phyloP scores from a whole-genome alignment of 1,284 basidiomycete species.

The Malassezia cuniculi region DNA sequence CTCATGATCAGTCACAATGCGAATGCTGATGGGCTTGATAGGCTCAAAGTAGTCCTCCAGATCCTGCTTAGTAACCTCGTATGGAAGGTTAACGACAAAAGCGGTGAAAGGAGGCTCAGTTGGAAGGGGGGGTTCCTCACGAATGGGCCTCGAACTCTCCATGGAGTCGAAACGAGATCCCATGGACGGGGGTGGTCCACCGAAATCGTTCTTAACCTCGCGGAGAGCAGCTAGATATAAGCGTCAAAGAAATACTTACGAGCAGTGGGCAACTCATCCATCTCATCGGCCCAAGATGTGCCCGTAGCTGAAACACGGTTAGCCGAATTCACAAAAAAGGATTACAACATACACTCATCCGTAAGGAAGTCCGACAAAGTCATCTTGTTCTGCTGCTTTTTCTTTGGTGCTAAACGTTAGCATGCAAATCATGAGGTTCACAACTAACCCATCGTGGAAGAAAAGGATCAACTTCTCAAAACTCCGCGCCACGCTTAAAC shows the following conservation, averaged over 20 bases:
- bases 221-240: slow-evolving; percentile 4
- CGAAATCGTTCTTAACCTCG: slow-evolving; percentile 2
- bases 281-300: slow-evolving; percentile 43
- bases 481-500: no score
- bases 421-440: background rate
- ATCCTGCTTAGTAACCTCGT: slow-evolving; percentile 75
- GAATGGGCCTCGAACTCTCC: slow-evolving; percentile 45
- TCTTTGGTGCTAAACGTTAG: slow-evolving; percentile 25
- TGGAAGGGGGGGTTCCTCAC: slow-evolving; percentile 88
- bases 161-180: slow-evolving; percentile 21
- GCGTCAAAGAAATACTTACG: slow-evolving; percentile 12
- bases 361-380: slow-evolving; percentile 39
- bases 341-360: slow-evolving; percentile 24
- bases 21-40: slow-evolving; percentile 54
- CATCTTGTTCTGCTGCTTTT: slow-evolving; percentile 33
- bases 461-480: no score
- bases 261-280: slow-evolving; percentile 39
- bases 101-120: slow-evolving; percentile 87
- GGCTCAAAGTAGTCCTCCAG: slow-evolving; percentile 57
- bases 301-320: slow-evolving; percentile 20
- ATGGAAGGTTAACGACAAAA: slow-evolving; percentile 87
- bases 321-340: background rate
- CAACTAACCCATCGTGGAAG: slow-evolving; percentile 2
- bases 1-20: slow-evolving; percentile 73
- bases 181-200: slow-evolving; percentile 21